Evolutionary conservation across 192 early-diverging fungal species (phyloP).

Genomic region (Coemansia sp.): DNA sequence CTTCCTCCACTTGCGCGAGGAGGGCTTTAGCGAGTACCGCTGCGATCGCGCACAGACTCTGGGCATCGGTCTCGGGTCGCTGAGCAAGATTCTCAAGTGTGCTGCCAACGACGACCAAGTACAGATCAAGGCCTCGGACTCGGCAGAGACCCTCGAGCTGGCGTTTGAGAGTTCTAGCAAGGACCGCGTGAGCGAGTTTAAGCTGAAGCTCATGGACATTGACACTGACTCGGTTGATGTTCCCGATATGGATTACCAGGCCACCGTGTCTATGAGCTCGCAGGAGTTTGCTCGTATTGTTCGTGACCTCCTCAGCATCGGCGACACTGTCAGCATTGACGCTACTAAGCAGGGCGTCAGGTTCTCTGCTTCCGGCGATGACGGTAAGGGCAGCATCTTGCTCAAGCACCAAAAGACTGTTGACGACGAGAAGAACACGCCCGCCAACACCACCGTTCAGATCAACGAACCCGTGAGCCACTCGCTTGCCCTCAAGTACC

Average conservation of each 20-base stretch:
- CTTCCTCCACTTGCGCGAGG: constrained; percentile 75
- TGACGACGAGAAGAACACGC: constrained; percentile 63
- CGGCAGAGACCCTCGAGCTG: constrained; percentile 79
- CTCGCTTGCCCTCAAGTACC: constrained; percentile 93
- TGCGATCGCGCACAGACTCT: constrained; percentile 91
- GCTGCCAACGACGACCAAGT: constrained; percentile 89
- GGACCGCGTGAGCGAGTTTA: constrained; percentile 85
- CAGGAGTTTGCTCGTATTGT: constrained; percentile 91
- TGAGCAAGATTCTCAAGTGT: constrained; percentile 95
- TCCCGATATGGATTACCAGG: constrained; percentile 93
- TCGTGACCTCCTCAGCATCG: constrained; percentile 79
- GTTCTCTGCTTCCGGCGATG: constrained; percentile 86
- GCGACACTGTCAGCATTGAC: constrained; percentile 90
- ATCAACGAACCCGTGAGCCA: constrained; percentile 78
- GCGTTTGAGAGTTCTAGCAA: constrained; percentile 71
- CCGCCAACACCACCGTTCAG: constrained; percentile 70
- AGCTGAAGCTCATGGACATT: constrained; percentile 98
- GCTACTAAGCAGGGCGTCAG: constrained; percentile 92
- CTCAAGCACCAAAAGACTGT: constrained; percentile 76
- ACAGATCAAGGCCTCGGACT: constrained; percentile 89
- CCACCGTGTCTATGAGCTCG: constrained; percentile 85
- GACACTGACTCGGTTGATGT: constrained; percentile 95
- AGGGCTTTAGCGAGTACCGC: constrained; percentile 84
- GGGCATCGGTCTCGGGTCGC: constrained; percentile 82
- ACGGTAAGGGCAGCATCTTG: constrained; percentile 81